Evolutionary conservation across 345 rosid genomes (phyloP).

Genomic region (Odontarrhena argentea): DNA sequence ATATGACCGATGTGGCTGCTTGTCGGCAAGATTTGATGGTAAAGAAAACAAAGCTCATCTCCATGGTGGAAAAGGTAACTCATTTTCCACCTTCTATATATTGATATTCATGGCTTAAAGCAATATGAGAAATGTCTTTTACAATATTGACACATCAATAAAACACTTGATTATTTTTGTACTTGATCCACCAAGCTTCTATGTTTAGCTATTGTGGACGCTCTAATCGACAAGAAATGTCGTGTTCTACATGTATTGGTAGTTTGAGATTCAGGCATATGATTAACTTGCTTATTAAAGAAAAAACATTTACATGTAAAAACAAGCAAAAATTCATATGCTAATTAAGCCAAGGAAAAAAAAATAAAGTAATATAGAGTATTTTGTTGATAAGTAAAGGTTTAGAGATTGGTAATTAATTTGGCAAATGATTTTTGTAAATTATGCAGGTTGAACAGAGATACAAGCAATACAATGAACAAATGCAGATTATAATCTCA

Average conservation of each 20-base stretch:
- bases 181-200: no score
- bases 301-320: not conserved
- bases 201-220: no score
- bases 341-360: not conserved
- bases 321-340: not conserved
- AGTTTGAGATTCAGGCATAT: no score
- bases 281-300: not conserved
- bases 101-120: not conserved
- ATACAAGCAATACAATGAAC: conserved; percentile 70
- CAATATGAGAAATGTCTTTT: not conserved
- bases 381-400: conserved; percentile 1
- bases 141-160: not conserved
- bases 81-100: not conserved
- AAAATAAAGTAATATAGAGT: not conserved
- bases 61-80: conserved; percentile 71
- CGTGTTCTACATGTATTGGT: no score
- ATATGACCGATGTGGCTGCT: conserved; percentile 5
- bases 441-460: conserved; percentile 62
- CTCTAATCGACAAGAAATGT: no score
- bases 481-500: conserved; percentile 60
- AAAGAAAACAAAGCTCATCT: conserved; percentile 66
- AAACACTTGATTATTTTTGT: no score
- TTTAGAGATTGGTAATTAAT: not conserved
- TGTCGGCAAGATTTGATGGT: conserved; percentile 61
- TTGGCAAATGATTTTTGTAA: conserved; percentile 12